These are phyloP conservation scores for Neurospora hispaniola DNA, from an alignment of 495 filamentous ascomycete genomes.

Conservation along the genomic window DNA sequence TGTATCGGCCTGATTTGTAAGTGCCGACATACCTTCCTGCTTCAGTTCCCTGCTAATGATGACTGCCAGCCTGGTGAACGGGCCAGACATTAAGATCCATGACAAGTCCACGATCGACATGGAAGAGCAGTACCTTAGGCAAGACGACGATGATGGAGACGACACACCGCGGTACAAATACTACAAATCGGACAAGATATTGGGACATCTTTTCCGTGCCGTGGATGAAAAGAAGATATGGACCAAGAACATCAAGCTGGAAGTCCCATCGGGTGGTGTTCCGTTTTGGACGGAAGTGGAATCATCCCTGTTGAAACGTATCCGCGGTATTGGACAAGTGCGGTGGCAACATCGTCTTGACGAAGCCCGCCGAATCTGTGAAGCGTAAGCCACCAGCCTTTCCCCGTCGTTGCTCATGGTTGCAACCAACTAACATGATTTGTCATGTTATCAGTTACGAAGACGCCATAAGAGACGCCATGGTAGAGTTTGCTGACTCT, in stretches of 20 bases:
- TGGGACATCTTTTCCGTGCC: slow-evolving; percentile 61
- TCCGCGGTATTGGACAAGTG: slow-evolving; percentile 8
- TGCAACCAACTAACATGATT: background rate
- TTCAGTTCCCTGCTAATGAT: too few species aligned
- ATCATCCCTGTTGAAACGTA: slow-evolving; percentile 1
- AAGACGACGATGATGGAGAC: slow-evolving; percentile 38
- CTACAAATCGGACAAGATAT: slow-evolving; percentile 57
- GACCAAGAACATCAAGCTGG: slow-evolving; percentile 36
- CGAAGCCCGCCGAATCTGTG: slow-evolving; percentile 43
- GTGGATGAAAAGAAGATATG: slow-evolving; percentile 68
- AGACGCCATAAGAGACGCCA: slow-evolving; percentile 43
- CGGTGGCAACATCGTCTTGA: slow-evolving; percentile 24
- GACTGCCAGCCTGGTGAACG: too few species aligned
- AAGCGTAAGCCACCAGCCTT: slow-evolving; percentile 33
- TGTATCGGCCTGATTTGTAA: too few species aligned
- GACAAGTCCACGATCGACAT: too few species aligned
- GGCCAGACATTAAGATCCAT: too few species aligned
- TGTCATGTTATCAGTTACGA: slow-evolving; percentile 46
- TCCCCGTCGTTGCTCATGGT: fast-evolving
- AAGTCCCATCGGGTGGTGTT: slow-evolving; percentile 8
- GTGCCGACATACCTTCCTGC: too few species aligned
- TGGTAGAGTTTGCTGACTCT: slow-evolving; percentile 48
- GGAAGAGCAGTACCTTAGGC: too few species aligned
- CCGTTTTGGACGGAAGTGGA: slow-evolving; percentile 25
- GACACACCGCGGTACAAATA: slow-evolving; percentile 43